Conservation (phyloP, 2,329 filamentous ascomycete species). For the Ophiostoma australiae region DNA sequence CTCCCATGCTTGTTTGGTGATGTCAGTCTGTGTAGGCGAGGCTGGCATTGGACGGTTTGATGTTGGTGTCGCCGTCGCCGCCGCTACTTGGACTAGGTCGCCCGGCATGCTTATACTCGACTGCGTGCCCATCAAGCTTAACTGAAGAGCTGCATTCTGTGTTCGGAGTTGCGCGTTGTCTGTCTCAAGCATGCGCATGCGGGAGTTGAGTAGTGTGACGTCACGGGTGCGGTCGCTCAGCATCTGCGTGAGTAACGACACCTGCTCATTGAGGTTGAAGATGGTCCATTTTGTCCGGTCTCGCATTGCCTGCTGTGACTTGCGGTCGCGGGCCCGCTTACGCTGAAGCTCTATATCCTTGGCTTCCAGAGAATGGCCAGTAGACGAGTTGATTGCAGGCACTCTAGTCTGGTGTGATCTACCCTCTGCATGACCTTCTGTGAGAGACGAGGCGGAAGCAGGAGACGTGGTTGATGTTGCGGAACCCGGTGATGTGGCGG, state of each 20-base stretch:
- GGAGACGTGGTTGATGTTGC: neutral
- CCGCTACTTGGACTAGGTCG: neutral
- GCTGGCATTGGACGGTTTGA: neutral
- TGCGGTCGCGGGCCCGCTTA: constrained; percentile 34
- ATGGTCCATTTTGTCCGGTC: constrained; percentile 35
- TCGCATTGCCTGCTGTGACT: constrained; percentile 36
- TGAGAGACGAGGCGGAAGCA: neutral
- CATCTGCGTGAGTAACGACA: constrained; percentile 30
- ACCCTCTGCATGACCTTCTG: neutral
- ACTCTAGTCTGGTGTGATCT: neutral
- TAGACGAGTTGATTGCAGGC: neutral
- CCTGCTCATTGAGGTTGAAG: constrained; percentile 32
- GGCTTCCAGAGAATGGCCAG: constrained; percentile 10
- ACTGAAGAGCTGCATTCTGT: neutral
- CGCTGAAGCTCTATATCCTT: constrained; percentile 31
- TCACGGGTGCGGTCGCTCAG: constrained; percentile 29
- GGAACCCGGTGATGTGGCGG: neutral
- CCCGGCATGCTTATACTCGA: neutral
- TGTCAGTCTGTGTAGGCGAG: neutral
- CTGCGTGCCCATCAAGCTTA: constrained; percentile 7
- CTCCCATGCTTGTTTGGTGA: neutral
- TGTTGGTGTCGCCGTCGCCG: neutral
- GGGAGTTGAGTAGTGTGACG: neutral
- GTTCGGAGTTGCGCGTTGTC: neutral
- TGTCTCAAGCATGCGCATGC: neutral